A percentile compares a stretch with the other conserved stretches of the same genome.
Evolutionary conservation across 305 asterid species (phyloP).

Genomic region (Solanum chacoense): DNA sequence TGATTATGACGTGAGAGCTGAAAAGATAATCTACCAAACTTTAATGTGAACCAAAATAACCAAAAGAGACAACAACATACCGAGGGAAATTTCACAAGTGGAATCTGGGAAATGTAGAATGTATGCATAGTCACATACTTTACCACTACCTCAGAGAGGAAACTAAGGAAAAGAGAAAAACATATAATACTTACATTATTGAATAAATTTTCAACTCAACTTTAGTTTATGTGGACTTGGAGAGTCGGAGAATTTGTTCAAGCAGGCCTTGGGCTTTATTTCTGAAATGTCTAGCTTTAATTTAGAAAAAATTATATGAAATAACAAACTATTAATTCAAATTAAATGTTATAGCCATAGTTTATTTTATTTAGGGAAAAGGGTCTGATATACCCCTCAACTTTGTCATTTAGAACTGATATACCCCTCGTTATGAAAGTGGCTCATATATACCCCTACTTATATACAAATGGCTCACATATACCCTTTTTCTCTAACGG

Average conservation of each 20-base stretch:
- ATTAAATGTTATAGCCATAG: too few relatives aligned
- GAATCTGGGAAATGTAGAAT: accelerated
- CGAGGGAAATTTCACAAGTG: too few relatives aligned
- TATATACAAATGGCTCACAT: too few relatives aligned
- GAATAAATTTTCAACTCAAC: neutral
- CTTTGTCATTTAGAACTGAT: too few relatives aligned
- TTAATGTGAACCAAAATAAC: neutral
- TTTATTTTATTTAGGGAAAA: too few relatives aligned
- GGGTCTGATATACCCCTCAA: too few relatives aligned
- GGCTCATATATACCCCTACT: too few relatives aligned
- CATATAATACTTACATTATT: neutral
- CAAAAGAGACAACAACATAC: neutral
- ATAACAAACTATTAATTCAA: too few relatives aligned
- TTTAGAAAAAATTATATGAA: too few relatives aligned
- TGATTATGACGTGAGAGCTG: neutral
- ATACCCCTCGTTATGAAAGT: too few relatives aligned
- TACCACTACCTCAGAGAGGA: neutral
- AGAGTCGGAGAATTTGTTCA: neutral
- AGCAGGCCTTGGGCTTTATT: neutral
- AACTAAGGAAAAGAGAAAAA: neutral
- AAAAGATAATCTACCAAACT: neutral
- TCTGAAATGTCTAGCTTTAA: too few relatives aligned
- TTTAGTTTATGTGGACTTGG: neutral
- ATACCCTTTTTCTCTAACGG: too few relatives aligned
- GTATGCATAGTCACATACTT: accelerated